These are phyloP conservation scores for Candida maltosa DNA, from an alignment of 805 yeast species.

Conservation along the genomic window DNA sequence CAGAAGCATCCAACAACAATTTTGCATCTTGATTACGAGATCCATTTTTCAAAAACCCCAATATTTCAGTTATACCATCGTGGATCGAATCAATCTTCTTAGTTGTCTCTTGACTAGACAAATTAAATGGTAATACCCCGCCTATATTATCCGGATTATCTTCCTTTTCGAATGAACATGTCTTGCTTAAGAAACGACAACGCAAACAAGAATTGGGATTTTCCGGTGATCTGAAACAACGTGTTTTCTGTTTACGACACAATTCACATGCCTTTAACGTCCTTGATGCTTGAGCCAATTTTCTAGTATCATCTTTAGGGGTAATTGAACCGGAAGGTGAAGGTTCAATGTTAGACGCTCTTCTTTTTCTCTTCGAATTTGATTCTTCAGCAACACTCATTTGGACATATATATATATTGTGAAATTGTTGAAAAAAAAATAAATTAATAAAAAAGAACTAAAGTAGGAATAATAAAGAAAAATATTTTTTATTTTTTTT, in stretches of 20 bases:
- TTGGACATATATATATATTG: no score
- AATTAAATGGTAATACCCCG: not conserved
- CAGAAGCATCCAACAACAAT: conserved; percentile 23
- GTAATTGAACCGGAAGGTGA: no score
- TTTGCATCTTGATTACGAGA: conserved; percentile 17
- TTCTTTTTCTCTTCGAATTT: no score
- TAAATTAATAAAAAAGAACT: no score
- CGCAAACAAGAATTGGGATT: conserved; percentile 50
- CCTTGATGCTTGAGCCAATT: conserved; percentile 31
- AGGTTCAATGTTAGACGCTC: no score
- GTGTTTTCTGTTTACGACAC: conserved; percentile 56
- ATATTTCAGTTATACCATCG: conserved; percentile 32
- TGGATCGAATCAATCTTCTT: conserved; percentile 22
- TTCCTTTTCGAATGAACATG: conserved; percentile 47
- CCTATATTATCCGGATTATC: not conserved
- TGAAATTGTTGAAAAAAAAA: no score
- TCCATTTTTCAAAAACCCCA: conserved; percentile 18
- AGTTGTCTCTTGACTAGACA: not conserved
- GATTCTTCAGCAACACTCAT: no score
- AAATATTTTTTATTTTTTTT: no score
- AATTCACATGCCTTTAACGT: conserved; percentile 53
- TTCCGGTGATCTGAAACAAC: conserved; percentile 56
- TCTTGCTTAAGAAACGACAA: conserved; percentile 49
- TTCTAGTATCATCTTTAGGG: conserved; percentile 12
- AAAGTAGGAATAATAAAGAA: no score